Percentiles rank a stretch among this genome's conserved stretches.
These are phyloP conservation scores for Salvia rosmarinus DNA, from an alignment of 257 asterid genomes.

Conservation along the genomic window DNA sequence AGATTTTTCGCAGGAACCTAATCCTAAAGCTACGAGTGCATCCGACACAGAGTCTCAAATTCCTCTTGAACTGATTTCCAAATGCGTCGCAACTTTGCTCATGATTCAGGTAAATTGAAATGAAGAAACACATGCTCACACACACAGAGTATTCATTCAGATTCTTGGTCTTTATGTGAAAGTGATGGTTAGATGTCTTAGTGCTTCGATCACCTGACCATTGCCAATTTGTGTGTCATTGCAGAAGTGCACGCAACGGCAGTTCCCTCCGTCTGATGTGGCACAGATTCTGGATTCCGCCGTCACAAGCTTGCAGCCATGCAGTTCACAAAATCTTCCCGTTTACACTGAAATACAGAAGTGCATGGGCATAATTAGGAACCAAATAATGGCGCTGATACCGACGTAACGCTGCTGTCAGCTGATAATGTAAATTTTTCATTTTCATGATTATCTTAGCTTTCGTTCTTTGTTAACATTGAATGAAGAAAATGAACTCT, in stretches of 20 bases:
- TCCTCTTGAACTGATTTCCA: slow-evolving; percentile 67
- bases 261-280: slow-evolving; percentile 80
- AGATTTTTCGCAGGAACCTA: slow-evolving; percentile 47
- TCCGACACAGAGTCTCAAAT: slow-evolving; percentile 53
- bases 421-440: slow-evolving; percentile 43
- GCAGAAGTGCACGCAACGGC: slow-evolving; percentile 87
- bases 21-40: slow-evolving; percentile 40
- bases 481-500: slow-evolving; percentile 1
- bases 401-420: slow-evolving; percentile 47
- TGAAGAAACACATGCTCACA: neutral
- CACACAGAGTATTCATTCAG: neutral
- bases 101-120: slow-evolving; percentile 61
- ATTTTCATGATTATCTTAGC: neutral
- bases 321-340: slow-evolving; percentile 66
- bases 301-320: slow-evolving; percentile 66
- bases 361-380: slow-evolving; percentile 87
- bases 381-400: slow-evolving; percentile 80
- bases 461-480: slow-evolving; percentile 22
- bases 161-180: neutral
- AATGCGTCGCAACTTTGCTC: slow-evolving; percentile 76
- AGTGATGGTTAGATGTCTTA: neutral
- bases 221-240: slow-evolving; percentile 14
- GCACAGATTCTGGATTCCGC: slow-evolving; percentile 83
- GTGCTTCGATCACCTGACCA: neutral
- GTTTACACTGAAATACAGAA: slow-evolving; percentile 76